Base-by-base conservation (phyloP, 2,329 filamentous ascomycete genomes). In the Monosporascus cannonballus region DNA sequence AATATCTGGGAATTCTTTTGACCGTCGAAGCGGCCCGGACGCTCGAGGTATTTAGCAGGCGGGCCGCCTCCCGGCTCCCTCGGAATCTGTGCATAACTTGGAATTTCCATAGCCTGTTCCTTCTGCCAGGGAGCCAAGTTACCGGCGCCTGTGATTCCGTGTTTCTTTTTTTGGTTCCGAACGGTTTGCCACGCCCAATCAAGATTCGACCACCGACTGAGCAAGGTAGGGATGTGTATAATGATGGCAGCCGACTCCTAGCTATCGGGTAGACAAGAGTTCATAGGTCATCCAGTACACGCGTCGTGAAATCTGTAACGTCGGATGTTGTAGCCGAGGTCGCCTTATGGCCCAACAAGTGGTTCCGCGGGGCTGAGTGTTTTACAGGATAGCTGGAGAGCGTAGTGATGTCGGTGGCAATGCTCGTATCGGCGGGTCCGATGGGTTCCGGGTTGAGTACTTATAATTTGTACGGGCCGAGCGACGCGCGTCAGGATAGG, bases 1-100 rank as follows among this genome's bases (percentile, higher is more conserved):
- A 65, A 64, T 50, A 56, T 59, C n/a, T 66, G 64, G 4, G 50
- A 38, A 30, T 56, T 64, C 44, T 58, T 54, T 47, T 54, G 61
- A 24, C 60, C 51, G 42, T 65, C 59, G 44, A 62, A 61, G 22
- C 57, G 60, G 44, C 56, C 58, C 37, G 62, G 59, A 24, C 55
- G 55, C 51, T 67, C 55, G 22, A 66, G 63, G 60, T 63, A 64
- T 60, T 66, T 67, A 55, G 64, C 57, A 14, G 64, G 64, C 48
- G 64, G 63, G 42, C 60, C 60, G 49, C 60, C 64, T 57, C 64
- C 63, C 38, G 63, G 59, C 56, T 64, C 64, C 58, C 64, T 63
- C 49, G 61, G 58, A 52, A 63, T 61, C 47, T 60, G 58, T 52
- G 64, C 53, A 51, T 63, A 65, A 57, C 61, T 59, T 44, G 64